Conservation (phyloP, 208 protist species). For the Paratrypanosoma confusum region DNA sequence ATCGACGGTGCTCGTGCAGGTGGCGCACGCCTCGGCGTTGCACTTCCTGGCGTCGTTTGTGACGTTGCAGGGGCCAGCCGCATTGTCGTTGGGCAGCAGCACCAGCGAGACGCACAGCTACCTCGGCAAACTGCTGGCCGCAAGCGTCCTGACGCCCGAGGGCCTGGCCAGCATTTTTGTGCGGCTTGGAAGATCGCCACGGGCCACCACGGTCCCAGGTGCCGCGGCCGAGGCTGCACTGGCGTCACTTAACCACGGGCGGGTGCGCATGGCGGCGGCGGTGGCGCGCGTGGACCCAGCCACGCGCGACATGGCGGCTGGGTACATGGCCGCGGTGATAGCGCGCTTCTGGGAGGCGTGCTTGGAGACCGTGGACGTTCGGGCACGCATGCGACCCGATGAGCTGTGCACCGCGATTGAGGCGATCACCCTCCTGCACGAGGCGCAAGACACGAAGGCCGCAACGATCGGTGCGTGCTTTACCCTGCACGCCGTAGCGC, state of each 20-base stretch:
- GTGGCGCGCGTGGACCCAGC: conserved; percentile 9
- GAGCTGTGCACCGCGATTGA: conserved; percentile 47
- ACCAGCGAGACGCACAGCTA: conserved; percentile 17
- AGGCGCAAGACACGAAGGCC: conserved; percentile 7
- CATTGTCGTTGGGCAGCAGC: conserved; percentile 14
- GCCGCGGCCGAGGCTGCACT: not conserved
- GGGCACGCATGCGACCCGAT: conserved; percentile 19
- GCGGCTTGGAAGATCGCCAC: conserved; percentile 9
- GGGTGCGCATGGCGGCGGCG: conserved; percentile 19
- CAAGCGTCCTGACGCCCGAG: conserved; percentile 11
- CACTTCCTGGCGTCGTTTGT: conserved; percentile 50
- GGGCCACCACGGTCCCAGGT: not conserved
- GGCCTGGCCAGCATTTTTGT: conserved; percentile 17
- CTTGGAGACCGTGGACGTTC: conserved; percentile 12
- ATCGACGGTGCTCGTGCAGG: too few species aligned
- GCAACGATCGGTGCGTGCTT: conserved; percentile 27
- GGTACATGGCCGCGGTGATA: conserved; percentile 20
- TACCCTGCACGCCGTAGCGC: conserved; percentile 27
- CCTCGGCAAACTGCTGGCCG: conserved; percentile 16
- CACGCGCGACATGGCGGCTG: conserved; percentile 7
- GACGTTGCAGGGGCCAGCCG: conserved; percentile 1
- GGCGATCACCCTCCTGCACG: conserved; percentile 23
- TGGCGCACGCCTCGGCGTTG: conserved; percentile 7
- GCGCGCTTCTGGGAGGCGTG: conserved; percentile 23
- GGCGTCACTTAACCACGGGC: conserved; percentile 27